phyloP scores from a whole-genome alignment of 1,139 yeast species.

The Zygosaccharomyces sapae region DNA sequence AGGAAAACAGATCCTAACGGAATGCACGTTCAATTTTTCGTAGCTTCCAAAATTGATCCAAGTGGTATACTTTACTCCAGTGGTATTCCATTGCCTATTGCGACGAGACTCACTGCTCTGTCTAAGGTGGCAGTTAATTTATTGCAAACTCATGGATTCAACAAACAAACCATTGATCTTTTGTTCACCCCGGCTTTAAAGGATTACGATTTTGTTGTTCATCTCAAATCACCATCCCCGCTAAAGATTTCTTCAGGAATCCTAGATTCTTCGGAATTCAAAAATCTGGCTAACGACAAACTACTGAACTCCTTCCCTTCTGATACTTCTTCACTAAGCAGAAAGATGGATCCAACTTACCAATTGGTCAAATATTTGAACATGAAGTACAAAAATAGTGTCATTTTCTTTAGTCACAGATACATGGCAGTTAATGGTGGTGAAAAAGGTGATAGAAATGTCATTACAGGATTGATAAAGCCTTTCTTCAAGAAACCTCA shows the following conservation, averaged over 20 bases:
- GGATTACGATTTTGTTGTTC: constrained; percentile 78
- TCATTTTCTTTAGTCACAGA: constrained; percentile 58
- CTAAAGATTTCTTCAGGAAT: constrained; percentile 52
- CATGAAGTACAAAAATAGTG: constrained; percentile 48
- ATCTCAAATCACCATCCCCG: constrained; percentile 47
- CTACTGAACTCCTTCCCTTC: constrained; percentile 34
- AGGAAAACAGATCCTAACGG: constrained; percentile 80
- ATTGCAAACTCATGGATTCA: constrained; percentile 45
- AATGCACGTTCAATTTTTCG: constrained; percentile 70
- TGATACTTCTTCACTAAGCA: constrained; percentile 32
- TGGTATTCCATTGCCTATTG: constrained; percentile 69
- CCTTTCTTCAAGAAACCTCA: constrained; percentile 53
- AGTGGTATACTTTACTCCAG: constrained; percentile 83
- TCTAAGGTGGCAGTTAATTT: constrained; percentile 69
- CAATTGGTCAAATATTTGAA: constrained; percentile 54
- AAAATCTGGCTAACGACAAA: constrained; percentile 49
- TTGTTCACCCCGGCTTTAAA: constrained; percentile 75
- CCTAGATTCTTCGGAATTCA: constrained; percentile 52
- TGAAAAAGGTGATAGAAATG: constrained; percentile 40
- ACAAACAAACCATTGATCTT: constrained; percentile 46
- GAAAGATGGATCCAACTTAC: constrained; percentile 55
- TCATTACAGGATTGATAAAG: constrained; percentile 75
- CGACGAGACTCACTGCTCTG: constrained; percentile 81
- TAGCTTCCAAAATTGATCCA: constrained; percentile 76
- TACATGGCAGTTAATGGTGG: constrained; percentile 51